These are phyloP conservation scores for Candida khao-thaluensis DNA, from an alignment of 805 yeast genomes.

Conservation along the genomic window DNA sequence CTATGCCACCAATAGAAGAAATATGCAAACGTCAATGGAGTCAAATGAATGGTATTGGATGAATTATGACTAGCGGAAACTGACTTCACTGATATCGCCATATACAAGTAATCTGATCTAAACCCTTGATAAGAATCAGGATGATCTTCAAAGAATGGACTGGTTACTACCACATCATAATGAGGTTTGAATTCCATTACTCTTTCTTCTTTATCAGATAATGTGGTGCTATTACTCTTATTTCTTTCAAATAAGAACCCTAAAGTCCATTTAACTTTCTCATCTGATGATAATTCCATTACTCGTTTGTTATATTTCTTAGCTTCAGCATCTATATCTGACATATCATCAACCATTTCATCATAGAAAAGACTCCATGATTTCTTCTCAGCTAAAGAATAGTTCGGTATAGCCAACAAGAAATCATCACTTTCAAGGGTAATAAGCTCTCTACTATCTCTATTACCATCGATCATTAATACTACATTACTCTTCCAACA, in stretches of 20 bases:
- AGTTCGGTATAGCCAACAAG: slow-evolving; percentile 55
- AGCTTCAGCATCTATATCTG: slow-evolving; percentile 26
- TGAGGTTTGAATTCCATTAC: slow-evolving; percentile 55
- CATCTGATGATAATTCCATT: slow-evolving; percentile 57
- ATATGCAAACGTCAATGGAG: slow-evolving; percentile 39
- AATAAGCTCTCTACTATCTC: slow-evolving; percentile 49
- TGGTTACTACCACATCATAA: slow-evolving; percentile 57
- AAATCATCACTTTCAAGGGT: slow-evolving; percentile 56
- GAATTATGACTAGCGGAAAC: slow-evolving; percentile 29
- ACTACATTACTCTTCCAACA: slow-evolving; percentile 59
- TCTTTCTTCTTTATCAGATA: slow-evolving; percentile 43
- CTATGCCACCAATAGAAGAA: slow-evolving; percentile 46
- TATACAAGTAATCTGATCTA: slow-evolving; percentile 78
- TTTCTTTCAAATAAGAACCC: slow-evolving; percentile 76
- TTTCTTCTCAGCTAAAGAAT: slow-evolving; percentile 33
- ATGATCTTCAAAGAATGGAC: slow-evolving; percentile 57
- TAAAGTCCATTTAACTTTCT: slow-evolving; percentile 72
- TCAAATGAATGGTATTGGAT: slow-evolving; percentile 35
- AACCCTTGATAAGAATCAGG: slow-evolving; percentile 77
- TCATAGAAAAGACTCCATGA: slow-evolving; percentile 40
- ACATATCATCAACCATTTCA: slow-evolving; percentile 19
- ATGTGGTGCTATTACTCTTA: slow-evolving; percentile 22
- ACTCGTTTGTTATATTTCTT: slow-evolving; percentile 39
- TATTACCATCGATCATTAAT: slow-evolving; percentile 50
- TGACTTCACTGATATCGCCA: slow-evolving; percentile 40